Percentiles rank a stretch among this genome's conserved stretches.
These are phyloP conservation scores for Aspergillus aculeatus DNA, from an alignment of 2,329 filamentous ascomycete genomes.

Conservation along the genomic window DNA sequence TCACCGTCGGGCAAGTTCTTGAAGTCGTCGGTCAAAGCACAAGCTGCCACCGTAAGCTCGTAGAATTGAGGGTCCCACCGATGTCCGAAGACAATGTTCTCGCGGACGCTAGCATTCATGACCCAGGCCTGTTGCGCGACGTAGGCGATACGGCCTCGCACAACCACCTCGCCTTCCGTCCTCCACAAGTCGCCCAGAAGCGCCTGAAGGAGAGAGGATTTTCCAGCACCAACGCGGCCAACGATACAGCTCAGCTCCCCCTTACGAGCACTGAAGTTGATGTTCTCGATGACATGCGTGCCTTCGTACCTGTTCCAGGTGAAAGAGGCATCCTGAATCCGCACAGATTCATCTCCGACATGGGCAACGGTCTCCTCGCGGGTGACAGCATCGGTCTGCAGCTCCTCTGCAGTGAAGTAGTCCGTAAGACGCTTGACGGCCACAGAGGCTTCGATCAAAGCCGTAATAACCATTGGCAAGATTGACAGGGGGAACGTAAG, in stretches of 20 bases:
- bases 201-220: slow-evolving; percentile 86
- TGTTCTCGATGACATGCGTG: slow-evolving; percentile 68
- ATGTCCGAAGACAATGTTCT: slow-evolving; percentile 96
- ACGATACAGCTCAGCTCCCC: slow-evolving; percentile 92
- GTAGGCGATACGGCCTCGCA: slow-evolving; percentile 83
- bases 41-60: slow-evolving; percentile 86
- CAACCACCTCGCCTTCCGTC: slow-evolving; percentile 73
- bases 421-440: slow-evolving; percentile 81
- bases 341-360: slow-evolving; percentile 79
- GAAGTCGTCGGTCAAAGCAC: slow-evolving; percentile 88
- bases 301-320: slow-evolving; percentile 88
- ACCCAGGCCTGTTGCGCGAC: slow-evolving; percentile 94
- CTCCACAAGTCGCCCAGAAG: slow-evolving; percentile 93
- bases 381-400: slow-evolving; percentile 79
- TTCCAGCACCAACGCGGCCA: slow-evolving; percentile 89
- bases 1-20: slow-evolving; percentile 90
- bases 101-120: slow-evolving; percentile 94
- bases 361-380: slow-evolving; percentile 69
- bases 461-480: slow-evolving; percentile 95
- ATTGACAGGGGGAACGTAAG: slow-evolving; percentile 92
- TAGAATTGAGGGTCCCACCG: slow-evolving; percentile 93
- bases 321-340: slow-evolving; percentile 81
- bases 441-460: slow-evolving; percentile 93
- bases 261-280: slow-evolving; percentile 86
- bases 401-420: slow-evolving; percentile 83